Base-by-base conservation (phyloP, 2,329 filamentous ascomycete species). In the Davidsoniella australis region DNA sequence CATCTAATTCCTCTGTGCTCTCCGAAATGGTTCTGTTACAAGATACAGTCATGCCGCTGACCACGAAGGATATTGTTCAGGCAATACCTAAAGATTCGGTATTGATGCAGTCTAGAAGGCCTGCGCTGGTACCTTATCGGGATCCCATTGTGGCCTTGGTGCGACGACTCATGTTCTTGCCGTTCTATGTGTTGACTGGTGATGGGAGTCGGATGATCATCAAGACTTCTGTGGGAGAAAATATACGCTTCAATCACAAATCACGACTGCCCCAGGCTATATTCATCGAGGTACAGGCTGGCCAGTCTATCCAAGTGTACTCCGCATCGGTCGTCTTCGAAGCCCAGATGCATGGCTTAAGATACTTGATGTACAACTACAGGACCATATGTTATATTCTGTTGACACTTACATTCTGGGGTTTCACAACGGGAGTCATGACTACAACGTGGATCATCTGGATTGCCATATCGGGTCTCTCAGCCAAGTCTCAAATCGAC, bases 341-440 rank as follows among this genome's bases (percentile, higher is more conserved):
- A 24, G 88, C 89, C 4, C 73, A 78, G 48, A 78, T 95, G 55
- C 71, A 73, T 9, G 89, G 89, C 0, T 62, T 95, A 53, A 69
- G 82, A 45, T 91, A 83, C 77, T 58, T 88, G 49, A 94, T 98
- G 84, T 91, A 91, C 58, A 79, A 85, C 54, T 81, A 89, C 65
- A 77, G 82, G 10, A 58, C 91, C 36, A 62, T 77, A 1, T 78
- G 78, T 4, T 87, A 86, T 52, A 47, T 82, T 0, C 58, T 80
- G 1, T 82, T 87, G 57, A 84, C 80, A 0, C 63, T 68, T 0
- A 56, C 75, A 0, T 95, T 95, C 63, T 96, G 88, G 86, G 60
- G 67, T 1, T 75, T 77, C 10, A 86, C 89, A 59, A 70, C 93
- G 58, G 55, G 77, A 0, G 81, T 80, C 40, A 75, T 83, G 61